Base-by-base conservation (phyloP, 495 filamentous ascomycete species). In the Penicillium coffeae region DNA sequence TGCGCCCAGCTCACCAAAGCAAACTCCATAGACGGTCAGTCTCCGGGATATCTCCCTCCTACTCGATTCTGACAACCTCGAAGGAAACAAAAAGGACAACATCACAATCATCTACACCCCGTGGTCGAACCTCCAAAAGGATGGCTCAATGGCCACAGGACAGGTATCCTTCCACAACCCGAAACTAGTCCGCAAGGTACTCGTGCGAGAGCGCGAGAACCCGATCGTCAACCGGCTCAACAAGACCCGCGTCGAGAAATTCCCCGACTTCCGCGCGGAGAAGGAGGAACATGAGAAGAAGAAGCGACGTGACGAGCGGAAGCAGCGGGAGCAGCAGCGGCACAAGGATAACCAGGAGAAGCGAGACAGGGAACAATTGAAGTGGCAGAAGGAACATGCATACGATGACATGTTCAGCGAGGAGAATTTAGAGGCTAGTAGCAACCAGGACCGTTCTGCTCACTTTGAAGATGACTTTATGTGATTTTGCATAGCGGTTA, bases 61-160 rank as follows among this genome's bases (percentile, higher is more conserved):
- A n/a, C n/a, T n/a, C n/a, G n/a, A n/a, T n/a, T n/a, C n/a, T n/a
- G n/a, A n/a, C n/a, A n/a, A n/a, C n/a, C n/a, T n/a, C n/a, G n/a
- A n/a, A 88, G 86, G 93, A 48, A 98, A 97, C 72, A 98, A 98
- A 71, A 96, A 96, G 71, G 93, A 97, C 59, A 97, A 97, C 68
- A 77, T 97, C 50, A 94, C 88, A 13, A 70, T 98, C 47, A 91
- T 98, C 56, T 98, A 97, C 69, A 98, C 93, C 2, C 94, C 93
- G 15, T 97, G 94, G 94, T 87, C 89, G 34, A 98, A 98, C 62
- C 83, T 98, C 5, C 84, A 87, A 65, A 98, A 97, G 63, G 88
- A 93, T 56, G 91, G 90, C n/a, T 86, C 82, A 58, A 98, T 98
- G 93, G 90, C 89, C 3, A 84, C 83, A 3, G 93, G 93, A 18